phyloP scores from a whole-genome alignment of 805 yeast genomes.

The Candida arabinofermentans region DNA sequence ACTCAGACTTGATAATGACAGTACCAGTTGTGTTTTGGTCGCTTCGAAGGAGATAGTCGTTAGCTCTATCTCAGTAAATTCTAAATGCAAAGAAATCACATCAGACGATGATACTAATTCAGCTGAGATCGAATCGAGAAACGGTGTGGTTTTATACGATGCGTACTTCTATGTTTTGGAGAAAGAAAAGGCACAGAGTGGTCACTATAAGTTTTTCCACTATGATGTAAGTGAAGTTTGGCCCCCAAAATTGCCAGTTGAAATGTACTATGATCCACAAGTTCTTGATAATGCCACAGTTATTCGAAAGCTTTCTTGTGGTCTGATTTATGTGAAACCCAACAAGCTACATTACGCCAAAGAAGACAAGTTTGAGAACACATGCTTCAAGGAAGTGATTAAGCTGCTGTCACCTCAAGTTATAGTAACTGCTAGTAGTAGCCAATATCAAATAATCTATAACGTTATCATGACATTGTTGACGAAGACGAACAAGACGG shows the following conservation, averaged over 20 bases:
- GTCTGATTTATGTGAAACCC: constrained; percentile 45
- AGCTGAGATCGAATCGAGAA: constrained; percentile 49
- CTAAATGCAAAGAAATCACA: constrained; percentile 31
- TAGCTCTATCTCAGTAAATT: constrained; percentile 43
- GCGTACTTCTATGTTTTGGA: constrained; percentile 51
- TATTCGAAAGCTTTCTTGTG: constrained; percentile 50
- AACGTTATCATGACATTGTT: constrained; percentile 44
- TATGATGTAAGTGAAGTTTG: constrained; percentile 36
- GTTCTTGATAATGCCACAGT: constrained; percentile 41
- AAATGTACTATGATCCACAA: constrained; percentile 50
- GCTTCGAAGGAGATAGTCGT: constrained; percentile 58
- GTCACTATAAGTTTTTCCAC: constrained; percentile 30
- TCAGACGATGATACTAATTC: constrained; percentile 35
- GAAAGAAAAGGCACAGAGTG: constrained; percentile 31
- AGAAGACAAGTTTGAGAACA: constrained; percentile 14
- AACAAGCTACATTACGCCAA: constrained; percentile 45
- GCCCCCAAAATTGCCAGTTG: constrained; percentile 69
- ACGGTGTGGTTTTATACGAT: constrained; percentile 52
- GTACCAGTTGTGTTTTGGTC: constrained; percentile 45
- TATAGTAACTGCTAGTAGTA: constrained; percentile 49
- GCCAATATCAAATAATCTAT: constrained; percentile 52
- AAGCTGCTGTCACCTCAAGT: constrained; percentile 39
- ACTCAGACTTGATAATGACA: constrained; percentile 52
- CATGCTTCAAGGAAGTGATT: constrained; percentile 20
- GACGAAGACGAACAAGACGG: constrained; percentile 31